phyloP scores from a whole-genome alignment of 2,329 filamentous ascomycete genomes.

The Chrysoporthe cubensis region DNA sequence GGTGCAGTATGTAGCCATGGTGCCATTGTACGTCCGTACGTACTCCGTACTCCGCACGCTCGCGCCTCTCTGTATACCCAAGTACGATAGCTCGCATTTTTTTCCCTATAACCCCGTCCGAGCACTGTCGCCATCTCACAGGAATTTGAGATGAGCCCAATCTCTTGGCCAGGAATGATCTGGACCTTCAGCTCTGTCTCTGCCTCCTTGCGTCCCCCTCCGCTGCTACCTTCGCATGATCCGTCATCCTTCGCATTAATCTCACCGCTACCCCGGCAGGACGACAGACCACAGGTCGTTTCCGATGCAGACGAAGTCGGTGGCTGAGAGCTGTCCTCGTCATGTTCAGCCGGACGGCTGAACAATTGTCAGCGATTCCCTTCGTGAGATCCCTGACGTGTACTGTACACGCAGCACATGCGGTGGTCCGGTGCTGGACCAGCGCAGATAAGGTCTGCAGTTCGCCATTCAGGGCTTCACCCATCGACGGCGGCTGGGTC shows the following conservation, averaged over 20 bases:
- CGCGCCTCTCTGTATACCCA: background rate
- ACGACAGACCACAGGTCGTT: background rate
- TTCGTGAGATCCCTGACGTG: background rate
- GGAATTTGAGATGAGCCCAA: slow-evolving; percentile 11
- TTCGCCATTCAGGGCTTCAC: background rate
- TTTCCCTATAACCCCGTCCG: background rate
- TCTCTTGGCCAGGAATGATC: background rate
- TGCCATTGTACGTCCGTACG: too few relatives aligned
- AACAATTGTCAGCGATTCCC: background rate
- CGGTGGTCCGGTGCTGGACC: too few relatives aligned
- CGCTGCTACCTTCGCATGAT: background rate
- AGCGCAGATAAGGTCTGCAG: background rate
- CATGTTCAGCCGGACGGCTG: background rate
- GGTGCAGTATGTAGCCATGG: too few relatives aligned
- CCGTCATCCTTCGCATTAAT: background rate
- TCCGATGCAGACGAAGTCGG: background rate
- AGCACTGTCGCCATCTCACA: background rate
- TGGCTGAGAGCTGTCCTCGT: background rate
- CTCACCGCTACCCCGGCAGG: background rate
- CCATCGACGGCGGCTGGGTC: background rate
- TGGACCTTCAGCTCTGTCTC: background rate
- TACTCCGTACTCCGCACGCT: too few relatives aligned
- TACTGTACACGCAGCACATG: background rate
- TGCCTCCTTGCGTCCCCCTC: slow-evolving; percentile 1
- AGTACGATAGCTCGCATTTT: background rate